Evolutionary conservation across 1,284 basidiomycete species (phyloP).

Genomic region (Apiotrichum akiyoshidainum): DNA sequence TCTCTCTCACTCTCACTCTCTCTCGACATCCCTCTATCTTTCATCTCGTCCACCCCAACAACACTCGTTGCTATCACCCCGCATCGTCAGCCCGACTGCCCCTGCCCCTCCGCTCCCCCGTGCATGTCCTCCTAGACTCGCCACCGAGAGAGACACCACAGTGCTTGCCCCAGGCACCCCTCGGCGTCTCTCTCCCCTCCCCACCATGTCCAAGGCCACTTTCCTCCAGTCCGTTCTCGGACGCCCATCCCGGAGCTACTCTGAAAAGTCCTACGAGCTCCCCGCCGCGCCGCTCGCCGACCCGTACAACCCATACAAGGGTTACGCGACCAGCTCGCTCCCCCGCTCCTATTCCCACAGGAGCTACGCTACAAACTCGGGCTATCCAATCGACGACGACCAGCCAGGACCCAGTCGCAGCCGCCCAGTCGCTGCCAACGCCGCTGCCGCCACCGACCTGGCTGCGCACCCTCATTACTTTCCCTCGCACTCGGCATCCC

Average conservation of each 20-base stretch:
- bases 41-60: too few relatives aligned
- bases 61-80: too few relatives aligned
- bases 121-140: too few relatives aligned
- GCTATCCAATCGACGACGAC: not conserved
- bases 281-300: constrained; percentile 1
- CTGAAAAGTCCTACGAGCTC: constrained; percentile 10
- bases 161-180: not conserved
- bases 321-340: not conserved
- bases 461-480: too few relatives aligned
- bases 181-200: not conserved
- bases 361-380: not conserved
- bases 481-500: too few relatives aligned
- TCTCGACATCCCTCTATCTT: not conserved
- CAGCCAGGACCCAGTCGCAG: too few relatives aligned
- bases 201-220: constrained; percentile 42
- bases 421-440: too few relatives aligned
- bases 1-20: not conserved
- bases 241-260: constrained; percentile 44
- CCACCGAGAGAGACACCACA: not conserved
- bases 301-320: not conserved
- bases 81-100: too few relatives aligned
- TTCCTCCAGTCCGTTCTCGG: constrained; percentile 40
- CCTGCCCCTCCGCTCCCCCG: too few relatives aligned
- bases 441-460: too few relatives aligned
- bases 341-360: not conserved